phyloP scores from a whole-genome alignment of 2,329 filamentous ascomycete genomes.

The Diaporthe capsici region DNA sequence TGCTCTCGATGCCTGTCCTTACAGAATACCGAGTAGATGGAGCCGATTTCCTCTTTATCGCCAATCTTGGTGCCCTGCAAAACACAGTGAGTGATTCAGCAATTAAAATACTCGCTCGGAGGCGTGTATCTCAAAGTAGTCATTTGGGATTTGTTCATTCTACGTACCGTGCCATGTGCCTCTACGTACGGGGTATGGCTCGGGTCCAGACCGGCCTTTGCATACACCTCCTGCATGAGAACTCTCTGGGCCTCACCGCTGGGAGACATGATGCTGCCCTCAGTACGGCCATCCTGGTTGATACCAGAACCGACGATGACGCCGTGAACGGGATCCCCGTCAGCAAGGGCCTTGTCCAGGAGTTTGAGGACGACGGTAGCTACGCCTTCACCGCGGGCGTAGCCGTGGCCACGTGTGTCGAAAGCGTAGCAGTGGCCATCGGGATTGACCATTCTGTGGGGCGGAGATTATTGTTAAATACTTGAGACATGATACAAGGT shows the following conservation, averaged over 20 bases:
- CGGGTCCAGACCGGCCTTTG: conserved; percentile 40
- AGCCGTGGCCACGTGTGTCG: conserved; percentile 53
- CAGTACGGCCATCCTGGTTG: conserved; percentile 56
- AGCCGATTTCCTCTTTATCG: conserved; percentile 16
- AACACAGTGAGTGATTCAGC: background rate
- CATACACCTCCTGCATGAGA: conserved; percentile 45
- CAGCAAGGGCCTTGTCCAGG: conserved; percentile 53
- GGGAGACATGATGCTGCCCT: conserved; percentile 53
- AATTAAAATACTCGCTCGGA: background rate
- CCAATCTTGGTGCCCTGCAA: conserved; percentile 32
- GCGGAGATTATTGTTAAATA: background rate
- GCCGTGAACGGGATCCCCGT: conserved; percentile 48
- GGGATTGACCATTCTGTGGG: conserved; percentile 41
- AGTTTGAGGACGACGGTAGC: conserved; percentile 55
- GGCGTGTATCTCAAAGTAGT: background rate
- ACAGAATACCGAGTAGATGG: conserved; percentile 39
- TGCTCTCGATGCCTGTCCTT: conserved; percentile 33
- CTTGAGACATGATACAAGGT: background rate
- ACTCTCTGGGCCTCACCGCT: conserved; percentile 45
- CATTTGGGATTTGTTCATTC: background rate
- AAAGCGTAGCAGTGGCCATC: conserved; percentile 47
- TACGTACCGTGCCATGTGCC: conserved; percentile 48
- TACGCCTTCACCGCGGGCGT: conserved; percentile 55
- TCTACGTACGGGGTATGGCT: conserved; percentile 46
- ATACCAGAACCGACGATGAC: conserved; percentile 53